phyloP scores from a whole-genome alignment of 345 rosid genomes.

The Gossypium herbaceum region DNA sequence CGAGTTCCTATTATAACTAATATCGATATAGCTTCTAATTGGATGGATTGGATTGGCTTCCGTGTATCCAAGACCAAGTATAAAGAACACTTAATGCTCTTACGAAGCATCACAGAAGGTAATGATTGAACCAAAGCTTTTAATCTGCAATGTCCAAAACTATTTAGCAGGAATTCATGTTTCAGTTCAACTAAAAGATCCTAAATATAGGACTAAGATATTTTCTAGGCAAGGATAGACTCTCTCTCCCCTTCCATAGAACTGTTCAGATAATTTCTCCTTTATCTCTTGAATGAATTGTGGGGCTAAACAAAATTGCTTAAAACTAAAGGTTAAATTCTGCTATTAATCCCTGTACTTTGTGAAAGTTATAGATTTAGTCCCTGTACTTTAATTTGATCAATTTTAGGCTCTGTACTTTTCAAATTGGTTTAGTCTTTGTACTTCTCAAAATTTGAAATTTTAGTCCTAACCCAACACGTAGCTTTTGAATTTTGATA shows the following conservation, averaged over 20 bases:
- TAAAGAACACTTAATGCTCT: background rate
- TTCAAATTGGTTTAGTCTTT: too few relatives aligned
- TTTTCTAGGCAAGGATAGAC: background rate
- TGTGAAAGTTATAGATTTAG: too few relatives aligned
- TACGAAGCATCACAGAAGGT: background rate
- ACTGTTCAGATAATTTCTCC: background rate
- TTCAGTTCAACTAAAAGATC: conserved; percentile 4
- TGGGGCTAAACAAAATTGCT: background rate
- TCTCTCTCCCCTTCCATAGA: background rate
- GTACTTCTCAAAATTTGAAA: too few relatives aligned
- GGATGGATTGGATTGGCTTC: background rate
- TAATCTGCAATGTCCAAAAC: background rate
- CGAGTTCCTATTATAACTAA: background rate
- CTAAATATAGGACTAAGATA: background rate
- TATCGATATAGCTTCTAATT: background rate
- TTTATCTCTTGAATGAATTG: background rate
- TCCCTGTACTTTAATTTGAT: too few relatives aligned
- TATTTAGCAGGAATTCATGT: background rate
- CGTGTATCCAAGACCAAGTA: background rate
- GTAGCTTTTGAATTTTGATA: too few relatives aligned
- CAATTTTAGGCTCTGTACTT: too few relatives aligned
- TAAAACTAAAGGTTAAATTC: too few relatives aligned
- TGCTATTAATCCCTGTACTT: too few relatives aligned
- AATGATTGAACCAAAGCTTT: background rate
- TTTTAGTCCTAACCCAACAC: too few relatives aligned